Base-by-base conservation (phyloP, 176 grass and related monocot species). In the Hyparrhenia diplandra region DNA sequence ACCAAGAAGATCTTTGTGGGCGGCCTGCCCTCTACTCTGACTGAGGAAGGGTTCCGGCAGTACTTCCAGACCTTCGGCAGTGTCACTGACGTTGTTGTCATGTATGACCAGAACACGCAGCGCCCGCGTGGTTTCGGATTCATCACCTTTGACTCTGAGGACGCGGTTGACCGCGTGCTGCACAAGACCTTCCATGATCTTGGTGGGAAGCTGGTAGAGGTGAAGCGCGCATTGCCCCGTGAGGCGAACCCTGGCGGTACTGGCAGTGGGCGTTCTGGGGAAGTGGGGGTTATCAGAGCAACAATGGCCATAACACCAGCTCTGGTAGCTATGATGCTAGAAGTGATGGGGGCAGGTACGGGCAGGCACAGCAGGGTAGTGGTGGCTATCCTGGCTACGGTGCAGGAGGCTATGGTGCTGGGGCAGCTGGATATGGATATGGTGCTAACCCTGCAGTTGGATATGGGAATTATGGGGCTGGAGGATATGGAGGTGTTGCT, bases 1-100 rank as follows among this genome's bases (percentile, higher is more conserved):
- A 96, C 93, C 31, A 99, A 99, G 79, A 99, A 99, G 80, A 96
- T 99, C 58, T 99, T 99, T 31, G 97, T 99, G 4, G 97, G 97
- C 7, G 97, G 97, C 13, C 80, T 99, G 52, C 97, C 97, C 7
- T 85, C 97, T 45, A 90, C 80, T 30, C 70, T 99, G 13, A 90
- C 97, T 2, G 97, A 99, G 40, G 97, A 99, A 0, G 90, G 85
- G 67, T 99, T 99, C 77, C 82, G 92, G 75, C 88, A 93, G 23
- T 99, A 99, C 74, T 99, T 99, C 79, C 75, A 90, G 83, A 82
- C 87, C 23, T 99, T 78, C 3, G 97, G 93, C 6, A 23, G 13
- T 0, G 97, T 99, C 40, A 93, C 93, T 1, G 97, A 99, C 65
- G 93, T 95, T 0, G 97, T 99, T 1, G 93, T 99, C 39, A 99